These are phyloP conservation scores for Euphorbia schlechtendalii DNA, from an alignment of 441 rosid genomes.

Conservation along the genomic window DNA sequence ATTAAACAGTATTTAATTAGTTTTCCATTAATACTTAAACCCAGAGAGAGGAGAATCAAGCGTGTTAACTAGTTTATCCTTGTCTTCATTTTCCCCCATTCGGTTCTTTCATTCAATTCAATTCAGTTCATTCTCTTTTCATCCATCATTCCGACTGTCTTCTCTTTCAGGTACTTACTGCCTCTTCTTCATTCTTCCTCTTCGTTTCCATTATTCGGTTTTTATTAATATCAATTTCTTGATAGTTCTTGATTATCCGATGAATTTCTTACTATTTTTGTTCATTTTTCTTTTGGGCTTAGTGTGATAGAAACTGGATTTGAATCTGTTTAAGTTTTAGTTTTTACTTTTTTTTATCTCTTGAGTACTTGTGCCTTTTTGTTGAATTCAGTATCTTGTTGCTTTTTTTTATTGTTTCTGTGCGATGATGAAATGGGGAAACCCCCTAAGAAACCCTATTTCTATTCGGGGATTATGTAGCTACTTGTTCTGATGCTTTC, in stretches of 20 bases:
- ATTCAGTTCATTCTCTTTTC: constrained; percentile 1
- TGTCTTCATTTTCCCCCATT: background rate
- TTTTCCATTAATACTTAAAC: background rate
- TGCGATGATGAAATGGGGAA: background rate
- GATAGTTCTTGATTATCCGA: background rate
- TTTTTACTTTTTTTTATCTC: background rate
- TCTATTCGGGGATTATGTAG: background rate
- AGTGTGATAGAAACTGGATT: background rate
- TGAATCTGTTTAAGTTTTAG: background rate
- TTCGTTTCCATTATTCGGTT: too few relatives aligned
- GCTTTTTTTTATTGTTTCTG: background rate
- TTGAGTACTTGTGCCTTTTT: background rate
- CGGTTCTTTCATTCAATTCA: background rate
- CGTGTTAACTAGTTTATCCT: constrained; percentile 30
- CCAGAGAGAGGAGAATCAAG: constrained; percentile 24
- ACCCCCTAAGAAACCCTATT: background rate
- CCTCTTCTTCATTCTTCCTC: background rate
- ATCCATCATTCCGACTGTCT: background rate
- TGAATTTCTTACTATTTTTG: background rate
- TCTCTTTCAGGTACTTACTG: background rate
- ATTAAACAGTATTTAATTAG: background rate
- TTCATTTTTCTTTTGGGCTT: background rate
- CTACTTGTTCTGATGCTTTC: background rate
- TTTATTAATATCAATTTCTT: background rate
- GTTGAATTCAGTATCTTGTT: background rate